Base-by-base conservation (phyloP, 768 basidiomycete species). In the Pisolithus orientalis region DNA sequence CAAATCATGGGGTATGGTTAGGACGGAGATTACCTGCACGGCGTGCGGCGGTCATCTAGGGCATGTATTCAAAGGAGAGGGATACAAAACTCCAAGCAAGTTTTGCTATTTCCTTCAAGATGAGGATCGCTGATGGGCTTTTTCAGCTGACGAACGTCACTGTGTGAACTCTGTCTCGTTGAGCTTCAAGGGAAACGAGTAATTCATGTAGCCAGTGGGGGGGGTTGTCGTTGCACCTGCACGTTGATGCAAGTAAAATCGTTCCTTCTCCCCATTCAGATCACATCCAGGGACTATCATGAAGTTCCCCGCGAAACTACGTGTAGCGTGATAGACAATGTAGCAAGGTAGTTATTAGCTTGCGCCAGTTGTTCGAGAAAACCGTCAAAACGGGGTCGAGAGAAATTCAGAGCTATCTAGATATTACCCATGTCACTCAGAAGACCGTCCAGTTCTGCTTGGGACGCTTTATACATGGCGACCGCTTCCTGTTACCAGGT, bases 1-100 rank as follows among this genome's bases (percentile, higher is more conserved):
- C 66, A 69, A 53, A 14, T 69, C 83, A 0, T 68, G 78, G 52
- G 86, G 86, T 40, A 85, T 80, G 78, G 70, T 71, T 6, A 80
- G 94, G 46, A 92, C 73, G 16, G 94, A 96, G 72, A 95, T 97
- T 44, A 86, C 82, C 27, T 95, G 92, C 63, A 78, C 90, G 16
- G 87, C 90, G 2, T 95, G 94, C 62, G 92, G 90, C 8, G 92
- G 94, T 1, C 94, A 97, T 66, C 77, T 97, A 5, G 94, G 94
- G 4, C 94, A 97, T 64, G 89, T 97, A 39, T 97, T 97, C 80
- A 89, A 90, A 63, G 93, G 93, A 37, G 94, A 95, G 69, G 86
- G 87, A 2, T 93, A 79, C 69, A 52, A 70, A 5, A 91, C 83
- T 0, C 91, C 91, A 4, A 91, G 89, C 86, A 64, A 37, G 85